Evolutionary conservation across 164 flowering plant species (phyloP).

Genomic region (Umbilicus rupestris): DNA sequence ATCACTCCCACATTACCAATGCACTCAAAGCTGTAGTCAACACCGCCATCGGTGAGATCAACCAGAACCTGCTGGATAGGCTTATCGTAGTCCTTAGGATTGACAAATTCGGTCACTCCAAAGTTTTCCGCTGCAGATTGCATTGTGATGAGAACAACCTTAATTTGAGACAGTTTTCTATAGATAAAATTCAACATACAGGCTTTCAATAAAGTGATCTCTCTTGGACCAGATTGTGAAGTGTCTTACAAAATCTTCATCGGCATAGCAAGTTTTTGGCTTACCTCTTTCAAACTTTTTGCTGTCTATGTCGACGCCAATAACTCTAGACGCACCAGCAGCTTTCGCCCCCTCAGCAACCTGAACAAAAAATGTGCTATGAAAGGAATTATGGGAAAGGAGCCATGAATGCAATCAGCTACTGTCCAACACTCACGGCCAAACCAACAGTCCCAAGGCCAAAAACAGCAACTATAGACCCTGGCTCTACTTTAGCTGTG

Average conservation of each 20-base stretch:
- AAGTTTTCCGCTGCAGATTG: conserved; percentile 71
- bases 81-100: conserved; percentile 46
- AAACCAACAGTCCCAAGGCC: conserved; percentile 99
- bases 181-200: too few species aligned
- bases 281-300: conserved; percentile 74
- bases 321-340: conserved; percentile 93
- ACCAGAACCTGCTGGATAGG: conserved; percentile 89
- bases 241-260: not conserved
- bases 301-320: conserved; percentile 90
- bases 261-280: not conserved
- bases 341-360: conserved; percentile 98
- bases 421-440: conserved; percentile 54
- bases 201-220: too few species aligned
- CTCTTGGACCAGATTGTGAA: too few species aligned
- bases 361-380: conserved; percentile 23
- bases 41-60: conserved; percentile 96
- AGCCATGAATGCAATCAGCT: not conserved
- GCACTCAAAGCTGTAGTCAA: conserved; percentile 98
- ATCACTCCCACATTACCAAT: conserved; percentile 87
- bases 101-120: conserved; percentile 60
- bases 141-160: not conserved
- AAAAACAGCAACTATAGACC: conserved; percentile 89
- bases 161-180: too few species aligned
- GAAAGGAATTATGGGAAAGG: not conserved
- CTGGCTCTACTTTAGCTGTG: conserved; percentile 98